Evolutionary conservation across 768 basidiomycete species (phyloP), one percentile per base, ranked within the genome.

Genomic region (Suillus placidus): DNA sequence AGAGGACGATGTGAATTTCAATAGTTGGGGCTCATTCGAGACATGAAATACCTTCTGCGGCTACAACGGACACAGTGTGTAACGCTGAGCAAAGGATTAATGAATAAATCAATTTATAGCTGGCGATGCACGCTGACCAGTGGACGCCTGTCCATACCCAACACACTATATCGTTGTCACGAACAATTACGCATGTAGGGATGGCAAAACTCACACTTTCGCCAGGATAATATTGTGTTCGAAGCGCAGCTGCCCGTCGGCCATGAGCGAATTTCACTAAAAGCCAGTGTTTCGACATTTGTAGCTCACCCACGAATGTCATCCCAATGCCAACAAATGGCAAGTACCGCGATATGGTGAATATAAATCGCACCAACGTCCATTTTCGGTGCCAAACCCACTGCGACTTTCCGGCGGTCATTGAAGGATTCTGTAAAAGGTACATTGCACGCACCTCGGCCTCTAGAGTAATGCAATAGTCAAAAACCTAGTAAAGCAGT

Each of bases 321-420:
- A 51, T 51, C 2, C 49, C 49, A 51, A 51, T 51, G 26, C 71
- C 40, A 61, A 74, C 4, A 38, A 74, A 71, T 37, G 74, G 61
- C 40, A 76, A 61, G 61, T 76, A 76, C 69, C 73, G 72, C 60
- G 73, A 62, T 13, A 74, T 4, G 5, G 73, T 71, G 57, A 74
- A 74, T 20, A 74, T 63, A 23, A 69, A 37, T 47, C 73, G 74
- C 37, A 74, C 40, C 7, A 26, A 23, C 26, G 61, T 67, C 73
- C 73, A 76, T 40, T 65, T 71, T 20, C 71, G 67, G 16, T 71
- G 71, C 72, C 74, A 74, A 7, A 74, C 64, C 55, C 66, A 56
- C 62, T 70, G 64, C 7, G 76, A 68, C 73, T 74, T 23, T 43
- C 32, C 14, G 38, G 13, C 1, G 7, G 2, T 45, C 68, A n/a